A percentile compares a stretch with the other conserved stretches of the same genome.
phyloP scores from a whole-genome alignment of 2,329 filamentous ascomycete genomes.

The Onygenales sp. region DNA sequence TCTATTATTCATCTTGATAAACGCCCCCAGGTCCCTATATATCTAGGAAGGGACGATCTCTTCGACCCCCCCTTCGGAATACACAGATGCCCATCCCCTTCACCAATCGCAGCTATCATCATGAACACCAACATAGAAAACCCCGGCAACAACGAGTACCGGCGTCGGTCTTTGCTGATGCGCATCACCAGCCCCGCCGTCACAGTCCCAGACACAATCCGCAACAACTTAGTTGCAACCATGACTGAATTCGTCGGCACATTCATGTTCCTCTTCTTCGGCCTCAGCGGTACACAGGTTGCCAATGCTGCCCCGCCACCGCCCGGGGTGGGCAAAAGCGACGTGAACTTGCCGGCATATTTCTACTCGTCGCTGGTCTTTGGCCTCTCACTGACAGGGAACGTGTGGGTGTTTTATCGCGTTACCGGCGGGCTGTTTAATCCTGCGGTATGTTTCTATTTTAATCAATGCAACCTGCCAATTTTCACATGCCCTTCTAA shows the following conservation, averaged over 20 bases:
- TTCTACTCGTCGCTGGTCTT: constrained; percentile 37
- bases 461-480: background rate
- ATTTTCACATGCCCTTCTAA: background rate
- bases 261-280: constrained; percentile 41
- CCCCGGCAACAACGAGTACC: background rate
- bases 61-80: no score
- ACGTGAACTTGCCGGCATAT: constrained; percentile 17
- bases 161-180: no score
- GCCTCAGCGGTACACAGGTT: constrained; percentile 38
- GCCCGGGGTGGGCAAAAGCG: constrained; percentile 25
- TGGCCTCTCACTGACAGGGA: constrained; percentile 40
- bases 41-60: no score
- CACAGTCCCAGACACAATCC: constrained; percentile 11
- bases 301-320: constrained; percentile 29
- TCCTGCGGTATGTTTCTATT: constrained; percentile 29
- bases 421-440: constrained; percentile 45
- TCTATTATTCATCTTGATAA: no score
- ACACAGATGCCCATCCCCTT: no score
- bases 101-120: no score
- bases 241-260: constrained; percentile 45
- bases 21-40: no score
- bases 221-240: constrained; percentile 39
- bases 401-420: constrained; percentile 47
- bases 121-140: background rate
- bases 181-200: background rate